phyloP scores from a whole-genome alignment of 2,329 filamentous ascomycete species.

The Aspergillus arachidicola region DNA sequence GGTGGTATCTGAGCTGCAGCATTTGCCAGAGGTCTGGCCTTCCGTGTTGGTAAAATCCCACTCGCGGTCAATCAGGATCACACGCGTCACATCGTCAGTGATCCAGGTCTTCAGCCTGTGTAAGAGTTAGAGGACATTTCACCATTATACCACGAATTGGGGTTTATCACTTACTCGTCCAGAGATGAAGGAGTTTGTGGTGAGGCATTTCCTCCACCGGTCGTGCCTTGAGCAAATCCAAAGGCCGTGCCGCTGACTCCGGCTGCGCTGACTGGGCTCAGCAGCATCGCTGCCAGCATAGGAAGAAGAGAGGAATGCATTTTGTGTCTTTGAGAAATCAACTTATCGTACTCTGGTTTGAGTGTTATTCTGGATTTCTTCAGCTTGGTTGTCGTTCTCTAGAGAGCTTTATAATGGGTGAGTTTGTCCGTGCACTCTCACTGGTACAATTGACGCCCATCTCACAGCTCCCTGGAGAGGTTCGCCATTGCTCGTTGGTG shows the following conservation, averaged over 20 bases:
- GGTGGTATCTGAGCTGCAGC: constrained; percentile 10
- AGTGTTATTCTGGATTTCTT: neutral
- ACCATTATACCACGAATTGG: too few relatives aligned
- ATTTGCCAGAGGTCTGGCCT: constrained; percentile 47
- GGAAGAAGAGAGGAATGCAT: neutral
- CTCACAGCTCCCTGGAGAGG: neutral
- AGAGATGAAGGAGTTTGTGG: neutral
- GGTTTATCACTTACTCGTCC: neutral
- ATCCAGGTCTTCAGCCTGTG: constrained; percentile 12
- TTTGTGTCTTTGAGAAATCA: neutral
- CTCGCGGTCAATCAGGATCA: constrained; percentile 15
- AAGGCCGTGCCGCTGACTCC: constrained; percentile 2
- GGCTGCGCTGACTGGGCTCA: neutral
- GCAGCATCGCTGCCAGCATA: neutral
- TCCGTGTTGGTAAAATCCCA: constrained; percentile 19
- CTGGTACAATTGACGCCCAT: neutral
- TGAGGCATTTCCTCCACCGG: neutral
- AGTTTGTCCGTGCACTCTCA: neutral
- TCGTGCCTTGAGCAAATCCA: constrained; percentile 5
- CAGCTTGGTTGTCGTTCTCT: neutral
- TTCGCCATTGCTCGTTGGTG: neutral
- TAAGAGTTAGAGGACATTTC: neutral
- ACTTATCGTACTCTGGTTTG: too few relatives aligned
- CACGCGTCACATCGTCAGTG: constrained; percentile 12
- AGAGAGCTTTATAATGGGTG: neutral